Conservation (phyloP, 2,329 filamentous ascomycete genomes). For the Ceratocystis papillata region DNA sequence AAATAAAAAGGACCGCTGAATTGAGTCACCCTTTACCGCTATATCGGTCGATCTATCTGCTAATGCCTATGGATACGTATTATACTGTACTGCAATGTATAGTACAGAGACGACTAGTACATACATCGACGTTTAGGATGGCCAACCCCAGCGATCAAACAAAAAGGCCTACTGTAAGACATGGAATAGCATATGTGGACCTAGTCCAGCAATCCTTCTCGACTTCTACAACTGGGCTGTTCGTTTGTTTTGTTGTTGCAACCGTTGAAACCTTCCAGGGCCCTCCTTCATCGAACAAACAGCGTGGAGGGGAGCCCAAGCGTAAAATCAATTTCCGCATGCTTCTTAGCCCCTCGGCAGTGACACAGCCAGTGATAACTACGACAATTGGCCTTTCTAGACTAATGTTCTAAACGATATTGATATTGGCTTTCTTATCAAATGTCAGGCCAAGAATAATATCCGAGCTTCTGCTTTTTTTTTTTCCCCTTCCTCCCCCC, state of each 20-base stretch:
- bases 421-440: not conserved
- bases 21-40: not conserved
- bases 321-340: not conserved
- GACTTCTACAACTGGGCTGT: not conserved
- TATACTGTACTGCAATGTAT: not conserved
- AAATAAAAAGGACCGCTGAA: not conserved
- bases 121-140: not conserved
- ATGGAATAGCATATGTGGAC: not conserved
- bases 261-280: not conserved
- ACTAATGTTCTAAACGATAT: not conserved
- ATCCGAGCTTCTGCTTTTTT: not conserved
- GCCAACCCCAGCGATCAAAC: not conserved
- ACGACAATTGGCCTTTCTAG: not conserved
- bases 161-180: not conserved
- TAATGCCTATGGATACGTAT: not conserved
- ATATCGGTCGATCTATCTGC: conserved; percentile 1
- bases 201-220: not conserved
- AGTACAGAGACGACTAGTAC: not conserved
- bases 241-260: not conserved
- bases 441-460: not conserved
- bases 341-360: not conserved
- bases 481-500: not conserved
- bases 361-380: not conserved
- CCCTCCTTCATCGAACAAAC: not conserved
- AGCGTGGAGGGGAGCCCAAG: not conserved